phyloP scores from a whole-genome alignment of 1,284 basidiomycete species.

The Bondarzewia mesenterica region DNA sequence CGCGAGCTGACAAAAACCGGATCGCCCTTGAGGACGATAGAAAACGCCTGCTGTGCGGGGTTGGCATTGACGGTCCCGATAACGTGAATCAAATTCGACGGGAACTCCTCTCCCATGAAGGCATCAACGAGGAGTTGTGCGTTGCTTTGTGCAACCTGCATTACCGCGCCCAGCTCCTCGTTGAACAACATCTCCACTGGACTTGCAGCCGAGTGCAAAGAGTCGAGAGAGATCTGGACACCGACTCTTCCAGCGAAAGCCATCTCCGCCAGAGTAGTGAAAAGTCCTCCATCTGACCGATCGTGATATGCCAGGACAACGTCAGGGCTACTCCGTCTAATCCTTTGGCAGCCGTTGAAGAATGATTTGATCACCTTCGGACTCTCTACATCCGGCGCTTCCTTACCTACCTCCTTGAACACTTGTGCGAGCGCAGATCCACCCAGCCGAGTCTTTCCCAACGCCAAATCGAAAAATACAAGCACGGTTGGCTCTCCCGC shows the following conservation, averaged over 20 bases:
- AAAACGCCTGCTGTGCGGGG: slow-evolving; percentile 60
- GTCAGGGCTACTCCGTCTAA: slow-evolving; percentile 52
- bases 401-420: slow-evolving; percentile 87
- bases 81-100: slow-evolving; percentile 62
- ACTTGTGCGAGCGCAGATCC: slow-evolving; percentile 96
- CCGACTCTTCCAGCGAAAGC: slow-evolving; percentile 88
- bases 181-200: slow-evolving; percentile 80
- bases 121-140: slow-evolving; percentile 49
- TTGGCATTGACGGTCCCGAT: slow-evolving; percentile 63
- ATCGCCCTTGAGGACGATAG: slow-evolving; percentile 45
- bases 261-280: slow-evolving; percentile 94
- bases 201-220: slow-evolving; percentile 38
- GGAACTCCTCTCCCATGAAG: slow-evolving; percentile 70
- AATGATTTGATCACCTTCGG: slow-evolving; percentile 73
- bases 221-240: slow-evolving; percentile 59
- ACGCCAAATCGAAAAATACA: slow-evolving; percentile 86
- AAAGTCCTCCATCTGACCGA: slow-evolving; percentile 93
- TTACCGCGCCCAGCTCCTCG: slow-evolving; percentile 91
- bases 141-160: slow-evolving; percentile 73
- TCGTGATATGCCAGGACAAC: slow-evolving; percentile 95
- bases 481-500: slow-evolving; percentile 62
- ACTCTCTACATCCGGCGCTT: slow-evolving; percentile 85
- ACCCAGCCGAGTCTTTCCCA: slow-evolving; percentile 80
- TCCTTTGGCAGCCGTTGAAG: slow-evolving; percentile 66
- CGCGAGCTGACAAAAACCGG: slow-evolving; percentile 64